Evolutionary conservation across 352 stramenopile species (phyloP).

Genomic region (Globisporangium middletonii): DNA sequence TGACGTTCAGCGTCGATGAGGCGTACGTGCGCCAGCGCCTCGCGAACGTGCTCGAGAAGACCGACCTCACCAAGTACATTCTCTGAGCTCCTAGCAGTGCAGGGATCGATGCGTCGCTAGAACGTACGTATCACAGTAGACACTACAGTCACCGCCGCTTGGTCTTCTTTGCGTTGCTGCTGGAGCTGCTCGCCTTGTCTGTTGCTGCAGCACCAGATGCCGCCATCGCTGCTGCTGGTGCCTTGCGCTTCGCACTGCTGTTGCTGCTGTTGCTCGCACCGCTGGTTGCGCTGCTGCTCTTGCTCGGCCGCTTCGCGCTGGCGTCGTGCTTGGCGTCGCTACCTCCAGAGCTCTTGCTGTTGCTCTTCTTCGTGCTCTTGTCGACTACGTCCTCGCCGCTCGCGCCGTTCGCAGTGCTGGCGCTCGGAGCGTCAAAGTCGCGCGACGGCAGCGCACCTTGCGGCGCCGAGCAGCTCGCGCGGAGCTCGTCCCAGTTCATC

Average conservation of each 20-base stretch:
- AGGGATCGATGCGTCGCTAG: too few relatives aligned
- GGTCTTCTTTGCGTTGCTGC: constrained; percentile 17
- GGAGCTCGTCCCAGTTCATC: constrained; percentile 83
- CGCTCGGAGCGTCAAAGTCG: constrained; percentile 8
- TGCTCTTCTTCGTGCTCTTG: constrained; percentile 15
- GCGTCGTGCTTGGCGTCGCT: constrained; percentile 9
- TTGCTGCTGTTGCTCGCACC: constrained; percentile 1
- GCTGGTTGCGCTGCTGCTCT: constrained; percentile 11
- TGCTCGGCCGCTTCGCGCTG: constrained; percentile 8
- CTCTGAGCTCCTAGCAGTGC: constrained; percentile 52
- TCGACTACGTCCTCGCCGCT: constrained; percentile 3
- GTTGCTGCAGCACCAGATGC: background rate
- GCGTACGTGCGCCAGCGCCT: constrained; percentile 91
- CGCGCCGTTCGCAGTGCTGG: background rate
- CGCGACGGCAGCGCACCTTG: constrained; percentile 30
- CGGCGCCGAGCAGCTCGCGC: constrained; percentile 71
- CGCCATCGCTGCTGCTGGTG: background rate
- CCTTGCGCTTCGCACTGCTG: constrained; percentile 17
- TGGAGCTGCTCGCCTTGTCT: constrained; percentile 12
- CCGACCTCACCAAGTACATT: constrained; percentile 97
- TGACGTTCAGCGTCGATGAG: constrained; percentile 89
- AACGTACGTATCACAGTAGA: background rate
- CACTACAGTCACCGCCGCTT: constrained; percentile 17
- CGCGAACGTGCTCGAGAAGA: constrained; percentile 91
- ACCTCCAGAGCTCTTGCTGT: background rate